Base-by-base conservation (phyloP, 1,284 basidiomycete genomes). In the Tranzscheliella williamsii region DNA sequence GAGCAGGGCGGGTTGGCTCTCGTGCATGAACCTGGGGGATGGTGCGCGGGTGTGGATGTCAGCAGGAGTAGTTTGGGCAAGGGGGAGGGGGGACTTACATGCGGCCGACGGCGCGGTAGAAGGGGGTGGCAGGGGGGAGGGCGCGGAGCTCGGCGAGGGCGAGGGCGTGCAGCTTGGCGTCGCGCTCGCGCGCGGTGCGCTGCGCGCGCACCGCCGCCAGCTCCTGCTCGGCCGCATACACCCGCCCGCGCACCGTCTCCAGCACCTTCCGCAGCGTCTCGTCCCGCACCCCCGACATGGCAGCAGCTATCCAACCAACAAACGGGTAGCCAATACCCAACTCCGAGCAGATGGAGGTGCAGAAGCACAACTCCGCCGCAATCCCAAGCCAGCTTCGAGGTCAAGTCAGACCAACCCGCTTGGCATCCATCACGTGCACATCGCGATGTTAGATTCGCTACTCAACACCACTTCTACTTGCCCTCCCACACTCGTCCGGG, bases 241-340 rank as follows among this genome's bases (percentile, higher is more conserved):
- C 53, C 29, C 57, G 60, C 8, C 52, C 42, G 9, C 57, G 60
- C 24, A 63, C 57, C 37, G 56, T 63, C 18, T 63, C 53, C 27
- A 63, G 46, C 2, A 63, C 49, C 40, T 51, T 47, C 7, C 40
- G 42, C 12, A 62, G 52, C 3, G 58, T 62, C 16, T 62, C 58
- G 48, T 62, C 58, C 0, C 52, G 48, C 16, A 62, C 44, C 5
- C 41, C 23, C 5, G 41, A 24, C 51, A 54, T 54, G n/a, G 37
- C 26, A 8, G 26, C 26, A 27, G 26, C 15, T 7, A 7, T 27
- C 15, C 15, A 7, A 27, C 26, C 8, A 27, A n/a, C n/a, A n/a
- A n/a, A n/a, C n/a, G n/a, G n/a, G n/a, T n/a, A n/a, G n/a, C n/a
- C n/a, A n/a, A n/a, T n/a, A n/a, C n/a, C n/a, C n/a, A n/a, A n/a